phyloP scores from a whole-genome alignment of 2,329 filamentous ascomycete genomes.

The Fusarium compactum region DNA sequence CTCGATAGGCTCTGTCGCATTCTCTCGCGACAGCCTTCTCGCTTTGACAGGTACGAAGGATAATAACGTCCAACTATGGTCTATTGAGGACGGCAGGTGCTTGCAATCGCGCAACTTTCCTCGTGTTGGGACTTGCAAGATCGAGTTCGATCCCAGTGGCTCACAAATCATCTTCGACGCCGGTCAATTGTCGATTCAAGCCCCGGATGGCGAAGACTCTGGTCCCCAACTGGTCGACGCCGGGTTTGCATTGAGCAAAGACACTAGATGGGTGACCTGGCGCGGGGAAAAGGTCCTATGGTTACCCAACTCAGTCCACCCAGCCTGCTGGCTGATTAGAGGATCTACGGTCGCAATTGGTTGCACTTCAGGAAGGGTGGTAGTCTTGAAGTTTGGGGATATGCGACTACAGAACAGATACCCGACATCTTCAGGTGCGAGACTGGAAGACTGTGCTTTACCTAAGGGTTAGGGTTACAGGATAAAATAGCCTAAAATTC shows the following conservation, averaged over 20 bases:
- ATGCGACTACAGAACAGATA: too few species aligned
- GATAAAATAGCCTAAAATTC: too few species aligned
- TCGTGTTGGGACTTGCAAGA: background rate
- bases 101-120: background rate
- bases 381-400: background rate
- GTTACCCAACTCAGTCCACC: background rate
- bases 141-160: background rate
- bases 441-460: too few species aligned
- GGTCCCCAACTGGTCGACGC: background rate
- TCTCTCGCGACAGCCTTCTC: background rate
- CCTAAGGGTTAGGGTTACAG: too few species aligned
- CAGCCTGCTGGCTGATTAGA: background rate
- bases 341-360: background rate
- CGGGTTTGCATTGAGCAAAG: background rate
- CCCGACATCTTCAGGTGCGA: too few species aligned
- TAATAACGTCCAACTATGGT: background rate
- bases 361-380: background rate
- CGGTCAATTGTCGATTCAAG: background rate
- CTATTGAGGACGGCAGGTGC: background rate
- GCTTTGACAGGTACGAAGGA: background rate
- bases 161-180: background rate
- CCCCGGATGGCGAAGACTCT: accelerated
- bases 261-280: background rate
- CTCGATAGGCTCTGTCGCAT: background rate
- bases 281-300: background rate